Percentiles rank a stretch among this genome's conserved stretches.
Conservation (phyloP, 371 early-diverging fungal species). For the Batkoa obscura region DNA sequence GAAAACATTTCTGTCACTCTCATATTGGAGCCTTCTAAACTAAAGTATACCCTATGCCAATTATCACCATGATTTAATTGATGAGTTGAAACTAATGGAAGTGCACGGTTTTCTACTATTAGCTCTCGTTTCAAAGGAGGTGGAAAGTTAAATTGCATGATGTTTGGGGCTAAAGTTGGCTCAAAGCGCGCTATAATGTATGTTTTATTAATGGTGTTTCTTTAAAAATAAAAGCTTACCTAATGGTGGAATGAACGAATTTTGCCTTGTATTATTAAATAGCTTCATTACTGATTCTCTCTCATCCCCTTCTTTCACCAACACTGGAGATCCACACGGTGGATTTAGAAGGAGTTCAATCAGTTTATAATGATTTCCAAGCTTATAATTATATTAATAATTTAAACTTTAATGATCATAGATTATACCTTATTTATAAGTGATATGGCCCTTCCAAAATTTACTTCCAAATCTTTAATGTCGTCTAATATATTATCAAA, state of each 20-base stretch:
- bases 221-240: neutral
- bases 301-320: neutral
- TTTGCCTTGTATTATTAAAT: neutral
- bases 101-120: neutral
- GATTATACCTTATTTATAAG: conserved; percentile 26
- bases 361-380: neutral
- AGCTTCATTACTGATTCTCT: neutral
- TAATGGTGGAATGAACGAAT: neutral
- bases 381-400: too few relatives aligned
- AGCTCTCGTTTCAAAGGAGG: neutral
- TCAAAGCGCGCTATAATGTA: neutral
- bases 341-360: neutral
- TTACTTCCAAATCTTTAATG: conserved; percentile 33
- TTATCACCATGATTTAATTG: too few relatives aligned
- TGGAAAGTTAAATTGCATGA: neutral
- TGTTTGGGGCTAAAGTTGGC: neutral
- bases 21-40: too few relatives aligned
- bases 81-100: too few relatives aligned
- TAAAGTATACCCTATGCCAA: too few relatives aligned
- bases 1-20: too few relatives aligned
- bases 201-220: neutral
- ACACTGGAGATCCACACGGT: too few relatives aligned
- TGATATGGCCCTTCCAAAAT: conserved; percentile 37
- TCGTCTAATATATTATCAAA: conserved; percentile 21
- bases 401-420: neutral